Evolutionary conservation across 2,329 filamentous ascomycete genomes (phyloP).

Genomic region (Venturia effusa): DNA sequence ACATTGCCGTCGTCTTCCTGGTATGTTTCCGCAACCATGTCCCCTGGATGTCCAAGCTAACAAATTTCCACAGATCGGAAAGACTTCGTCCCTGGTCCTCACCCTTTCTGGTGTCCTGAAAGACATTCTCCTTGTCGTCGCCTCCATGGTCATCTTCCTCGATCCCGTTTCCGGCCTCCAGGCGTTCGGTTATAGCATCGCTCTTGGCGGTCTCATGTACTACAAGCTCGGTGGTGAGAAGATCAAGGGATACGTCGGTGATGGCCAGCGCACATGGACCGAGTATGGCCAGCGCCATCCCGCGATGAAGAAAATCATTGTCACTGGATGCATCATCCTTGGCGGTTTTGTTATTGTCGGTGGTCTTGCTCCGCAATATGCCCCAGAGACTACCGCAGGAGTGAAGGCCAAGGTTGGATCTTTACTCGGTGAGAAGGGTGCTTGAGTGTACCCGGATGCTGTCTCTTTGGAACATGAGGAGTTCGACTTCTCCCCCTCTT

Average conservation of each 20-base stretch:
- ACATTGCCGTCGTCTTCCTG: constrained; percentile 77
- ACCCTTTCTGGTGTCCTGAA: constrained; percentile 82
- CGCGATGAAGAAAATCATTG: constrained; percentile 63
- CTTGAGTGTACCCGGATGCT: background rate
- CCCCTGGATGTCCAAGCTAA: background rate
- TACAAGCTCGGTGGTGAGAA: constrained; percentile 80
- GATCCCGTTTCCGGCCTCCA: constrained; percentile 65
- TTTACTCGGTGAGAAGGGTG: constrained; percentile 22
- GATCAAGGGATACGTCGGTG: constrained; percentile 65
- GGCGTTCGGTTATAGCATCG: constrained; percentile 75
- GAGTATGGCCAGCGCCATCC: constrained; percentile 75
- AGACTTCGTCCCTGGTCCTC: constrained; percentile 75
- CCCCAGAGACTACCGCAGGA: constrained; percentile 25
- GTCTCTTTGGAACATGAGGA: background rate
- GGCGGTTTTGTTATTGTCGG: constrained; percentile 60
- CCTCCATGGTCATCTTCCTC: constrained; percentile 73
- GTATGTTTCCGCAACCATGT: constrained; percentile 41
- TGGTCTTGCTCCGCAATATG: constrained; percentile 29
- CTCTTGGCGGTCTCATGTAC: constrained; percentile 68
- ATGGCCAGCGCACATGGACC: constrained; percentile 68
- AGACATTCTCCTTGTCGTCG: constrained; percentile 71
- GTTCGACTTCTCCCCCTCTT: background rate
- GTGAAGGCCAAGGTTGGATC: constrained; percentile 24
- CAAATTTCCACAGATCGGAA: constrained; percentile 55
- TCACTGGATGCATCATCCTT: constrained; percentile 54